Evolutionary conservation across 1,284 basidiomycete genomes (phyloP), one percentile per base, ranked within the genome.

Genomic region (Waitea zeae): DNA sequence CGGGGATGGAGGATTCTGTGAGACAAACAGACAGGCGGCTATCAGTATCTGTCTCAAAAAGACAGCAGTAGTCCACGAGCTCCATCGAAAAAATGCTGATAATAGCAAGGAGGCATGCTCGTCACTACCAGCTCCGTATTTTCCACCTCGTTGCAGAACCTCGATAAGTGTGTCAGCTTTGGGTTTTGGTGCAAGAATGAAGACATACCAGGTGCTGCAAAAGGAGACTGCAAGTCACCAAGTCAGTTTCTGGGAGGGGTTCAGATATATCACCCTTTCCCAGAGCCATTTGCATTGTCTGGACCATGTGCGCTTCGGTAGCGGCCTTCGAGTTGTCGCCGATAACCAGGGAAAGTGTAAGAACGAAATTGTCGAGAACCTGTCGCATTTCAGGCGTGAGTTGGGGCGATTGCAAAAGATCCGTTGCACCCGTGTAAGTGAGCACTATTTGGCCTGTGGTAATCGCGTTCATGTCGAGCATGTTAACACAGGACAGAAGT

Each of bases 1-100:
- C 4, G 51, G 49, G 31, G 42, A 12, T 44, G 48, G 15, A 13
- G 54, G 45, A 36, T 59, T 62, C 46, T 79, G 70, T 1, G 67
- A 58, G 20, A 82, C 53, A 42, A 68, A 76, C 5, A 61, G 62
- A 36, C 78, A 53, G 5, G 73, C 67, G 3, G 75, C 61, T 15
- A 71, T 52, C 14, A 81, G 53, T 26, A 81, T 48, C 43, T 80
- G 80, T 0, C 67, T 74, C 41, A 74, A 80, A 48, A 79, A 83
- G 5, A 65, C 65, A 2, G 57, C 54, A 4, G 77, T 65, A 6
- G 72, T 56, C 74, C 77, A 78, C 2, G 70, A 67, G 5, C 68
- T 66, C 63, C 70, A 75, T 43, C 75, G 60, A 39, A 71, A 66
- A 27, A 67, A 52, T 14, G 65, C 63, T 15, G 75, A 58, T 13